phyloP scores from a whole-genome alignment of 208 protist species.

The Leishmania arabica region DNA sequence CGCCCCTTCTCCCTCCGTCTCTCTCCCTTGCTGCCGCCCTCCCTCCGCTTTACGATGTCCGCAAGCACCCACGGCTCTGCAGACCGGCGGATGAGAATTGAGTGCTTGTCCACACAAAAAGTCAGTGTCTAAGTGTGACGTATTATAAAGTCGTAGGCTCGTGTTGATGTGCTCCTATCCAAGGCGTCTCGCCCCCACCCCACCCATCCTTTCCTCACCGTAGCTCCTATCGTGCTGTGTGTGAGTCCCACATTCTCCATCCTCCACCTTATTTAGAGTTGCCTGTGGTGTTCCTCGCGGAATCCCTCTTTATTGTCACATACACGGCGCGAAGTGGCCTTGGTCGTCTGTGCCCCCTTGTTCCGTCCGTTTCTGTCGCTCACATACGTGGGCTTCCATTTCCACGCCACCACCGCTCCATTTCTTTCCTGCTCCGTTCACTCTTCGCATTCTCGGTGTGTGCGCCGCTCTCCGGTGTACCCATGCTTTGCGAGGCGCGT shows the following conservation, averaged over 20 bases:
- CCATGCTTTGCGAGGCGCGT: too few relatives aligned
- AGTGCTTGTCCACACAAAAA: not conserved
- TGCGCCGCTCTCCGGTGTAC: too few relatives aligned
- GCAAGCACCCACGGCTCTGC: not conserved
- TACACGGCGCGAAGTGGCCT: not conserved
- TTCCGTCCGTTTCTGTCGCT: not conserved
- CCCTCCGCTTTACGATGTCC: not conserved
- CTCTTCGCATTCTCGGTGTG: not conserved
- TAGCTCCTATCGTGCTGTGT: not conserved
- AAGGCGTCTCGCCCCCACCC: not conserved
- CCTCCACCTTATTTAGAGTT: not conserved
- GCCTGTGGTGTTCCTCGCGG: not conserved
- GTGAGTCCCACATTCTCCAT: not conserved
- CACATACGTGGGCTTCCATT: not conserved
- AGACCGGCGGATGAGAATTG: not conserved
- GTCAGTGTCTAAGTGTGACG: not conserved
- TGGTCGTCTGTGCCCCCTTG: not conserved
- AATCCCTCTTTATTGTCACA: not conserved
- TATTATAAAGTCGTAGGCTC: not conserved
- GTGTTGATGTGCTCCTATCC: not conserved
- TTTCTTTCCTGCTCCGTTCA: not conserved
- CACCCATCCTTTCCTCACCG: not conserved
- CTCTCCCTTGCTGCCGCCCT: not conserved
- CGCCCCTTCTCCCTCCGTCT: not conserved
- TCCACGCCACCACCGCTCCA: not conserved